Evolutionary conservation across 768 basidiomycete species (phyloP).

Genomic region (Asterophora lycoperdoides): DNA sequence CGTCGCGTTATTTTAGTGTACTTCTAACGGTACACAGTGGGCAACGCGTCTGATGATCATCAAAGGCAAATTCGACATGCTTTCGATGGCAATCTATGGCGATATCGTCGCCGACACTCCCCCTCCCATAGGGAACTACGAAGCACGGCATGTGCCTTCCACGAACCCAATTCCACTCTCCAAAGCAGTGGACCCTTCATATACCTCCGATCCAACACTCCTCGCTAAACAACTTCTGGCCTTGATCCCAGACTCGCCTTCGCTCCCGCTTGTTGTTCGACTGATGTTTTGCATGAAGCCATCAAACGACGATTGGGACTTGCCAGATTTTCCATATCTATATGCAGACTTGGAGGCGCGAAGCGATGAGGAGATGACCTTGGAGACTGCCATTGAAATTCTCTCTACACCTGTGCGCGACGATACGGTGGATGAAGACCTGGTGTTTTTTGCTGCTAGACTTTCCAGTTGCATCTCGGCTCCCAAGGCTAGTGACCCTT

Average conservation of each 20-base stretch:
- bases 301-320: conserved; percentile 74
- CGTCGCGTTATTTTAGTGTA: not conserved
- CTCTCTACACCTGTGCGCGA: conserved; percentile 59
- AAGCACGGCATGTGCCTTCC: conserved; percentile 36
- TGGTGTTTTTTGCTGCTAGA: conserved; percentile 52
- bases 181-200: conserved; percentile 55
- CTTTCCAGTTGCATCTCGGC: conserved; percentile 48
- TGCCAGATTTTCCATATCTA: conserved; percentile 66
- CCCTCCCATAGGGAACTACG: conserved; percentile 33
- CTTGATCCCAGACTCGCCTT: conserved; percentile 58
- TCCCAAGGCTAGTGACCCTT: conserved; percentile 45
- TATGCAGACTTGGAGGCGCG: conserved; percentile 56
- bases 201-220: conserved; percentile 51
- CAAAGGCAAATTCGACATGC: conserved; percentile 63
- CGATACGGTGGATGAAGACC: conserved; percentile 43
- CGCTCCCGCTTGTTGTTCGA: conserved; percentile 59
- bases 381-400: conserved; percentile 52
- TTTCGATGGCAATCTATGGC: conserved; percentile 63
- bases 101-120: conserved; percentile 48
- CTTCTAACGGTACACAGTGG: conserved; percentile 36
- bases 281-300: conserved; percentile 81
- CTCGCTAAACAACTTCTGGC: conserved; percentile 60
- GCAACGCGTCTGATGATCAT: conserved; percentile 78
- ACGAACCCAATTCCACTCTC: conserved; percentile 39
- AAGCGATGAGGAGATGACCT: conserved; percentile 45